phyloP scores from a whole-genome alignment of 2,329 filamentous ascomycete genomes.

The Colletotrichum tropicicola region DNA sequence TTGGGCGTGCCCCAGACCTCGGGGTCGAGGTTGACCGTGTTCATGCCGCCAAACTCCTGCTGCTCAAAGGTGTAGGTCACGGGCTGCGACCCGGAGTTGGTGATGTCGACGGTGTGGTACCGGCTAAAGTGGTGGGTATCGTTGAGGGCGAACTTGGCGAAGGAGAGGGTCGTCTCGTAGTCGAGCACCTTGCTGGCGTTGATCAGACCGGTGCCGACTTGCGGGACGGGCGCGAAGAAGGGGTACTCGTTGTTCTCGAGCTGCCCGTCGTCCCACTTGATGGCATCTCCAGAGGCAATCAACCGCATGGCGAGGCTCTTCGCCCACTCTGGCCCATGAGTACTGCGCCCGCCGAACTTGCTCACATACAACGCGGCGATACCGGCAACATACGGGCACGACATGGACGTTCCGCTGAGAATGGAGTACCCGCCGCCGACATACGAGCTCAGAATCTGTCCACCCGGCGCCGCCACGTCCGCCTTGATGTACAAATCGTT shows the following conservation, averaged over 20 bases:
- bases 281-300: constrained; percentile 38
- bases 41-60: constrained; percentile 38
- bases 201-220: constrained; percentile 50
- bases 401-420: constrained; percentile 57
- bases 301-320: constrained; percentile 44
- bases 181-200: constrained; percentile 51
- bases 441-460: constrained; percentile 52
- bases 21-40: constrained; percentile 13
- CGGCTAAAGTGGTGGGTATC: constrained; percentile 50
- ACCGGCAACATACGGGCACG: constrained; percentile 52
- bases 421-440: constrained; percentile 44
- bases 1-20: constrained; percentile 24
- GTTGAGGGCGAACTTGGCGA: constrained; percentile 51
- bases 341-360: constrained; percentile 48
- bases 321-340: constrained; percentile 38
- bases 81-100: constrained; percentile 44
- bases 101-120: constrained; percentile 38
- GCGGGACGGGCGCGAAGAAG: constrained; percentile 43
- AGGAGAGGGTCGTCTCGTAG: constrained; percentile 45
- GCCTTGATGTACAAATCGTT: constrained; percentile 50
- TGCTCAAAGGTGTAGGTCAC: constrained; percentile 42
- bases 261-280: constrained; percentile 36
- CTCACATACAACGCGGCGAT: constrained; percentile 43
- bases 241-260: constrained; percentile 26
- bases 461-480: constrained; percentile 48